Conservation (phyloP, 306 rosid genomes). For the Gillenia trifoliata region DNA sequence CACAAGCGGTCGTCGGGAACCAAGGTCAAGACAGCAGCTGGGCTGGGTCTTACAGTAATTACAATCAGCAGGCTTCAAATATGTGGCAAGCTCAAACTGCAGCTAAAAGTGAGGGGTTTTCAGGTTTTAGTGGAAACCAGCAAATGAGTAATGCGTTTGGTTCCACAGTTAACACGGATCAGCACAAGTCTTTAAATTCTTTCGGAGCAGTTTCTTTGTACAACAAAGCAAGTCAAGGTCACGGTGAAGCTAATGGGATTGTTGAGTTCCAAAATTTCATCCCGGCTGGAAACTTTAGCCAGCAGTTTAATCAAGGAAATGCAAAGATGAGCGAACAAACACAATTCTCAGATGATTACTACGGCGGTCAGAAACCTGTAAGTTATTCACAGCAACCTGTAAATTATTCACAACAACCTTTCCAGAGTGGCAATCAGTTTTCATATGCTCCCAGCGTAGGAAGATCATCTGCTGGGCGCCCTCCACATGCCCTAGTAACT, state of each 20-base stretch:
- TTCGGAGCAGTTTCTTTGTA: conserved; percentile 46
- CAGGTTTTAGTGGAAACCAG: conserved; percentile 40
- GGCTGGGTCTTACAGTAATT: conserved; percentile 32
- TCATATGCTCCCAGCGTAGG: conserved; percentile 52
- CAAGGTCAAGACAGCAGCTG: conserved; percentile 50
- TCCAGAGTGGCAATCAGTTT: conserved; percentile 46
- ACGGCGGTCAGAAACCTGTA: conserved; percentile 43
- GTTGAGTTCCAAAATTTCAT: conserved; percentile 37
- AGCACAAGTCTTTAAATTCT: conserved; percentile 43
- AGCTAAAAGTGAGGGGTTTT: conserved; percentile 23
- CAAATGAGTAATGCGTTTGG: conserved; percentile 40
- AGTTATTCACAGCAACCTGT: conserved; percentile 39
- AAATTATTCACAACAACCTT: conserved; percentile 45
- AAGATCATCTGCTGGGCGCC: conserved; percentile 85
- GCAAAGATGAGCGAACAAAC: conserved; percentile 35
- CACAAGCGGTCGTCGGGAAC: conserved; percentile 29
- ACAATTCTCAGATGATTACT: conserved; percentile 39
- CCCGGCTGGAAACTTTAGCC: conserved; percentile 35
- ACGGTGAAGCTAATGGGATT: conserved; percentile 42
- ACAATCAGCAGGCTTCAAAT: conserved; percentile 43
- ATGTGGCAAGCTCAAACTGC: conserved; percentile 31
- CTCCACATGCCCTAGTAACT: conserved; percentile 79
- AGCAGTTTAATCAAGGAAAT: conserved; percentile 48
- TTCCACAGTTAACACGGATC: conserved; percentile 39
- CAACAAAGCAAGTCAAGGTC: conserved; percentile 44